Evolutionary conservation across 192 early-diverging fungal species (phyloP).

Genomic region (Podila epigama): DNA sequence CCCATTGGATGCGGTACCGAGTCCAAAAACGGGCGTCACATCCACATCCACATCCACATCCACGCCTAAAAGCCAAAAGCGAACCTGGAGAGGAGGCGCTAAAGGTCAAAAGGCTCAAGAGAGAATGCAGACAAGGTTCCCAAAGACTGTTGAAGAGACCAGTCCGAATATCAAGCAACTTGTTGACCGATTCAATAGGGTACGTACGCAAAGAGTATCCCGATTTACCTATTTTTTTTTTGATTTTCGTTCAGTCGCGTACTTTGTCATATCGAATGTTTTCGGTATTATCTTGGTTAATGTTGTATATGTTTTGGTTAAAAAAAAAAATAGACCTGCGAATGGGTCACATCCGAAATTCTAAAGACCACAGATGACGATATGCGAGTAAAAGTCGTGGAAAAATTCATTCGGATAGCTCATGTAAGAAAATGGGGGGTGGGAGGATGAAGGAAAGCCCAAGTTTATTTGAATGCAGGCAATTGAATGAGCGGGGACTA

Average conservation of each 20-base stretch:
- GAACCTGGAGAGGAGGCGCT: too few relatives aligned
- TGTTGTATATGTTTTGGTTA: neutral
- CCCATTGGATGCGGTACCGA: neutral
- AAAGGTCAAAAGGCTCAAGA: neutral
- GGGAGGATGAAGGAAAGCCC: neutral
- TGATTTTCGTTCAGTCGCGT: too few relatives aligned
- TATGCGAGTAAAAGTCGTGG: constrained; percentile 59
- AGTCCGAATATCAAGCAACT: constrained; percentile 29
- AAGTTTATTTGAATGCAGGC: neutral
- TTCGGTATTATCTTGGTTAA: neutral
- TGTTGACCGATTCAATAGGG: constrained; percentile 43
- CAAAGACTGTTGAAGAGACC: neutral
- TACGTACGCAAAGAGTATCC: neutral
- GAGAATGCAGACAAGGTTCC: neutral
- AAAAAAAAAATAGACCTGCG: constrained; percentile 56
- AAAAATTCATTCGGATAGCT: constrained; percentile 70
- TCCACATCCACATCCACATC: too few relatives aligned
- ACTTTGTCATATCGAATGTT: neutral
- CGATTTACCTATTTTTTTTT: neutral
- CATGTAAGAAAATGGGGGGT: constrained; percentile 33
- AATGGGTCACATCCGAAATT: constrained; percentile 69
- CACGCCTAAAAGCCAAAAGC: too few relatives aligned
- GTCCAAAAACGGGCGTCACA: too few relatives aligned
- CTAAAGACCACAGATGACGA: constrained; percentile 50
- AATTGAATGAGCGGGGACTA: neutral